Conservation (phyloP, 1,284 basidiomycete genomes). For the Ceratorhiza oryzae-sativae region DNA sequence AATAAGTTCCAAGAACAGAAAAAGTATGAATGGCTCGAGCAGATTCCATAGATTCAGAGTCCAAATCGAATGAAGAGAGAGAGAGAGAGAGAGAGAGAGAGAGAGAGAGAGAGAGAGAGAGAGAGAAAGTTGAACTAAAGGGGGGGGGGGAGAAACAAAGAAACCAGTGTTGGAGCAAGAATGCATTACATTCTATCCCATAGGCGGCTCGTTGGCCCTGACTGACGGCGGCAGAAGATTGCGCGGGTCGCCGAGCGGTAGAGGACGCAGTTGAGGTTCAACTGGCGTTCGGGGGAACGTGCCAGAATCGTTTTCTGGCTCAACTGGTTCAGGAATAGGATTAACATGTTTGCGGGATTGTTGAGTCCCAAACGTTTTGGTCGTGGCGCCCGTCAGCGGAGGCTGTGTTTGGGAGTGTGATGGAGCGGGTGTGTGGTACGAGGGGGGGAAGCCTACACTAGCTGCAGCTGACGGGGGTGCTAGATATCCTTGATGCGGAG, state of each 20-base stretch:
- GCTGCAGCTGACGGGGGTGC: constrained; percentile 21
- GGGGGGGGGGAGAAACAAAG: not conserved
- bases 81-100: not conserved
- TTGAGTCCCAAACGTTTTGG: constrained; percentile 28
- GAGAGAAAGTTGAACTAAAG: not conserved
- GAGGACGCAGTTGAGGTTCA: constrained; percentile 33
- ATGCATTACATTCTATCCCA: not conserved
- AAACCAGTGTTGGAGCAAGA: not conserved
- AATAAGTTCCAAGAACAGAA: too few relatives aligned
- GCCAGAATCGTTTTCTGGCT: constrained; percentile 29
- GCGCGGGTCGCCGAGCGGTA: constrained; percentile 28
- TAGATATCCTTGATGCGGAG: constrained; percentile 17
- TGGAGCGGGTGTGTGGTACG: constrained; percentile 7
- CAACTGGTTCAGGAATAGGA: not conserved
- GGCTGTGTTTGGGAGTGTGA: constrained; percentile 5
- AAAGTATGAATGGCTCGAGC: too few relatives aligned
- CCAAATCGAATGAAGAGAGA: not conserved
- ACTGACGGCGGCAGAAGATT: constrained; percentile 33
- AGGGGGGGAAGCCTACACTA: not conserved
- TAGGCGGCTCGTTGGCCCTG: not conserved
- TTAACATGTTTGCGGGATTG: not conserved
- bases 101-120: not conserved
- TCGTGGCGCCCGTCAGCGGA: constrained; percentile 30
- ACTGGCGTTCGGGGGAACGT: constrained; percentile 32
- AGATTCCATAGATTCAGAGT: not conserved